These are phyloP conservation scores for Lotmaria passim DNA, from an alignment of 208 protist genomes.

Conservation along the genomic window DNA sequence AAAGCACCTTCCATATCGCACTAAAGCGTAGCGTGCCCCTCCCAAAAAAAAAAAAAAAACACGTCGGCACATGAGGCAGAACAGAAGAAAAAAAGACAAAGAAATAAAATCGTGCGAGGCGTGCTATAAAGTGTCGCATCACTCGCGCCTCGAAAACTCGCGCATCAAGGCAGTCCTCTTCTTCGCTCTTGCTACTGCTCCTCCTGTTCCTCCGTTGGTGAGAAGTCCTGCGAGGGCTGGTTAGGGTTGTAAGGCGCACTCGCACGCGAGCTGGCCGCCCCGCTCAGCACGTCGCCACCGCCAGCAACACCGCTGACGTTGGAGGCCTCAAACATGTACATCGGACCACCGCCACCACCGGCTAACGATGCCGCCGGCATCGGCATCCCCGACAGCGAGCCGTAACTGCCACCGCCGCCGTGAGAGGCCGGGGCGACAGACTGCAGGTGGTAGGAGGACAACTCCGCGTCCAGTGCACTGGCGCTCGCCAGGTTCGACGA, in stretches of 20 bases:
- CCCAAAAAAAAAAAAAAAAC: too few species aligned
- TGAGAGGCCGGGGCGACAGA: conserved; percentile 39
- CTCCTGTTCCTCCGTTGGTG: conserved; percentile 58
- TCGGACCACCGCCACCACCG: conserved; percentile 9
- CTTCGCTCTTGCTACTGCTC: conserved; percentile 38
- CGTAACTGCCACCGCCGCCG: conserved; percentile 33
- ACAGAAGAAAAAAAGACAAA: too few species aligned
- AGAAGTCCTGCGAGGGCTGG: conserved; percentile 53
- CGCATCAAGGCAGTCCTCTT: too few species aligned
- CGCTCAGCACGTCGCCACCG: conserved; percentile 2
- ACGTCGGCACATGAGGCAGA: too few species aligned
- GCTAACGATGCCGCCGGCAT: conserved; percentile 7
- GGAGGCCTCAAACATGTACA: conserved; percentile 36
- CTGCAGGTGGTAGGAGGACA: conserved; percentile 82
- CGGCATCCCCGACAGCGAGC: conserved; percentile 14
- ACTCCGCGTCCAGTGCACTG: conserved; percentile 31
- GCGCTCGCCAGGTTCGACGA: conserved; percentile 24
- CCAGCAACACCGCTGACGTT: conserved; percentile 5
- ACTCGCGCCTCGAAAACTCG: too few species aligned
- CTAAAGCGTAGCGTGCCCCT: too few species aligned
- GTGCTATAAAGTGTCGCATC: too few species aligned
- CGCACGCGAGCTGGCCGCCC: conserved; percentile 26
- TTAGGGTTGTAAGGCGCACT: conserved; percentile 38
- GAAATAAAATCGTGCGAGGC: too few species aligned
- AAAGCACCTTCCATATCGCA: too few species aligned